phyloP scores from a whole-genome alignment of 2,329 filamentous ascomycete genomes.

The Fusarium sp. region DNA sequence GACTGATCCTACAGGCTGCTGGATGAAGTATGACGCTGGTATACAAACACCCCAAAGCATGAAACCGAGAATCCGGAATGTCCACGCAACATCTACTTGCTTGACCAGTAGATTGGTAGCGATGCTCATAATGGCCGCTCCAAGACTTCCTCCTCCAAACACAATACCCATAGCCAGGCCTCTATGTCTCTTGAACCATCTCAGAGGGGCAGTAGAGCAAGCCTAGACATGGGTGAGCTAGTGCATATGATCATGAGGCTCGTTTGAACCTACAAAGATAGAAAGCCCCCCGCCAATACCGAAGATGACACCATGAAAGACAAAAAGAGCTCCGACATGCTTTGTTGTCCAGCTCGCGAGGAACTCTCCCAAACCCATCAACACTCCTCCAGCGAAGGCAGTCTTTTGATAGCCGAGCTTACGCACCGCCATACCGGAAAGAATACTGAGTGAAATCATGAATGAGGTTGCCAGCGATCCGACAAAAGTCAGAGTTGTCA shows the following conservation, averaged over 20 bases:
- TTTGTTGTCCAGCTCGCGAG: conserved; percentile 47
- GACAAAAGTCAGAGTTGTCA: conserved; percentile 49
- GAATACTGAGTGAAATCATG: conserved; percentile 46
- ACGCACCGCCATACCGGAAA: conserved; percentile 34
- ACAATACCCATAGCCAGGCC: conserved; percentile 49
- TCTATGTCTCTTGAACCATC: conserved; percentile 47
- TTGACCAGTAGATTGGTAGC: conserved; percentile 44
- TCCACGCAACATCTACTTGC: conserved; percentile 44
- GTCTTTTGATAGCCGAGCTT: conserved; percentile 45
- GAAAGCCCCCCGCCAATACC: conserved; percentile 43
- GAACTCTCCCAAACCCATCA: conserved; percentile 50
- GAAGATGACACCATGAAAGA: conserved; percentile 46
- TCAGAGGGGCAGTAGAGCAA: conserved; percentile 42
- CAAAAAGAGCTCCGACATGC: conserved; percentile 44
- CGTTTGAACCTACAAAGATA: conserved; percentile 34
- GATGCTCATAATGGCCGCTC: conserved; percentile 48
- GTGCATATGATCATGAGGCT: accelerated
- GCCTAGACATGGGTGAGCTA: neutral
- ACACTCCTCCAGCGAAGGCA: conserved; percentile 38
- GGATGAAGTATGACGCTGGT: conserved; percentile 47
- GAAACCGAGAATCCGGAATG: conserved; percentile 46
- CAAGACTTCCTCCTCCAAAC: conserved; percentile 48
- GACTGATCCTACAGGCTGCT: conserved; percentile 25
- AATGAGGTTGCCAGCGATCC: conserved; percentile 47
- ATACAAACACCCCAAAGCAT: conserved; percentile 49